Conservation (phyloP, 768 basidiomycete species). For the Suillus luteus region DNA sequence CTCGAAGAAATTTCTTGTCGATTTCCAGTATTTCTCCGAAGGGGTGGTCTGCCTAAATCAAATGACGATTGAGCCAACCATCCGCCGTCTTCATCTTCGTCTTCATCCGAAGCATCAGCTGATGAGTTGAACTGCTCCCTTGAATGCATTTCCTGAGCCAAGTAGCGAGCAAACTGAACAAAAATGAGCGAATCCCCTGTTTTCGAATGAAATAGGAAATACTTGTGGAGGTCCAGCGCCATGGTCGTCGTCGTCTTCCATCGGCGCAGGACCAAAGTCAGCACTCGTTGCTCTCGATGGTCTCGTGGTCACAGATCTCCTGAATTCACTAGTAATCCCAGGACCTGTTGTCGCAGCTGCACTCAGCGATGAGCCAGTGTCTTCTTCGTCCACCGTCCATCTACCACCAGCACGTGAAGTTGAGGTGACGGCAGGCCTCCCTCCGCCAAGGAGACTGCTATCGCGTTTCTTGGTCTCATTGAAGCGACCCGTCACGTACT, state of each 20-base stretch:
- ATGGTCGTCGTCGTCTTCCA: conserved; percentile 47
- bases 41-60: conserved; percentile 50
- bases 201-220: conserved; percentile 16
- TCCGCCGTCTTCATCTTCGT: conserved; percentile 66
- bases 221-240: conserved; percentile 49
- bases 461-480: conserved; percentile 86
- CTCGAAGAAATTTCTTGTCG: conserved; percentile 44
- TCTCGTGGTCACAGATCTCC: conserved; percentile 44
- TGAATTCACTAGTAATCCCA: conserved; percentile 52
- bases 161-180: conserved; percentile 75
- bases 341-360: conserved; percentile 22
- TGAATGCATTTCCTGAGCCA: conserved; percentile 71
- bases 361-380: conserved; percentile 28
- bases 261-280: conserved; percentile 61
- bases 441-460: conserved; percentile 78
- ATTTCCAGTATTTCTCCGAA: conserved; percentile 47
- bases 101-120: conserved; percentile 54
- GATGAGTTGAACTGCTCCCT: conserved; percentile 56
- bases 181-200: conserved; percentile 12
- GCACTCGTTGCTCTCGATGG: conserved; percentile 55
- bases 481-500: conserved; percentile 84
- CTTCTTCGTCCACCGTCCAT: conserved; percentile 77
- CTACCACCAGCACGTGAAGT: conserved; percentile 36
- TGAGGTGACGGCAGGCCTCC: conserved; percentile 63
- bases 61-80: conserved; percentile 84